Evolutionary conservation across 129 eudicot species (phyloP), one percentile per base, ranked within the genome.

Genomic region (Pittosporum tobira): DNA sequence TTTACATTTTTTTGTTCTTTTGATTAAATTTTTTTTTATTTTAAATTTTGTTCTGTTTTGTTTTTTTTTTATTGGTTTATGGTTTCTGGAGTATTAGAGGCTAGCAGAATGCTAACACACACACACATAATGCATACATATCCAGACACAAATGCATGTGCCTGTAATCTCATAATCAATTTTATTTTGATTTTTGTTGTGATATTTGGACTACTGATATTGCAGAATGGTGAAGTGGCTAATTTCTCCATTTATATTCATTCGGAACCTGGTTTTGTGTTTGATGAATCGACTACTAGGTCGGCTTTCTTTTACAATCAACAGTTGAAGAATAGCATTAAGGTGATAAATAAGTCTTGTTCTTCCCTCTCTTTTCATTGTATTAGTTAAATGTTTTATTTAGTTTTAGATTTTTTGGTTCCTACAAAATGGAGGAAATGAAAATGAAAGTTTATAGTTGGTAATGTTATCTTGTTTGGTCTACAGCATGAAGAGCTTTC

Each of bases 231-330:
- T 38, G 98, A 83, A 65, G 72, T 47, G 57, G 77, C 77, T 19
- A 80, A 71, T 44, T 91, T 75, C 73, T 83, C 98, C 0, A 91
- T 91, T 26, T 86, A 91, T 69, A 61, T 91, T 52, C 95, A 91
- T 67, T 77, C 95, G 5, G 79, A 83, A 68, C 95, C 98, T 65
- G 96, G 96, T 54, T 86, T 78, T 59, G 77, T 83, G 61, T 83
- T 86, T 43, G 95, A 86, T 67, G 85, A 86, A 61, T 83, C 85
- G 7, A 86, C 87, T 46, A 83, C 95, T n/a, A 70, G 89, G 51
- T 80, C 95, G 13, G 54, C 72, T 49, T 60, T 83, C 64, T 91
- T 91, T 62, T 80, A 73, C 52, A 59, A 76, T 59, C 78, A 90
- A 20, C 96, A 86, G 22, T 58, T 91, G 76, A 69, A 31, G 60